Evolutionary conservation across 192 early-diverging fungal genomes (phyloP), one percentile per base, ranked within the genome.

Genomic region (Dissophora globulifera): DNA sequence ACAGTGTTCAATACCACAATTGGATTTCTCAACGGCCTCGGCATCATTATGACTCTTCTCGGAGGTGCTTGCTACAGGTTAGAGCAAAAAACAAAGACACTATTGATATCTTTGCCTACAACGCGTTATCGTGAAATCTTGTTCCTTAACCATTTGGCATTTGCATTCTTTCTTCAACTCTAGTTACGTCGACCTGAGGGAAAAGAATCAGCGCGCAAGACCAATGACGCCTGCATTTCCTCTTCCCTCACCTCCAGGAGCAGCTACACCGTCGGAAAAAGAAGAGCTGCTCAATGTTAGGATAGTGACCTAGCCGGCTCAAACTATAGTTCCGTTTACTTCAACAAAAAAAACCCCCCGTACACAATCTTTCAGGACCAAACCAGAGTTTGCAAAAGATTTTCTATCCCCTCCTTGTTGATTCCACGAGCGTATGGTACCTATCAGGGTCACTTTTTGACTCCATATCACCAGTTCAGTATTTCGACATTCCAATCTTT

Each of bases 41-140:
- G 89, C 15, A 93, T 87, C 26, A 56, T 86, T 16, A 81, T 91
- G 55, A 90, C 88, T 15, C 63, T 87, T 29, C 50, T 83, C 45
- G 83, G 84, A 58, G 89, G 89, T 52, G 81, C 60, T 35, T 89
- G 80, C 63, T 89, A 89, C 59, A 87, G 67, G 82, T 84, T 81
- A 67, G 60, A 32, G 13, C n/a, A n/a, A n/a, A n/a, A n/a, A n/a
- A n/a, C n/a, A n/a, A n/a, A n/a, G n/a, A n/a, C n/a, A n/a, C n/a
- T n/a, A n/a, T n/a, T n/a, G n/a, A n/a, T n/a, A n/a, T n/a, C n/a
- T n/a, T n/a, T n/a, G n/a, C n/a, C n/a, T n/a, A n/a, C n/a, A n/a
- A n/a, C n/a, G n/a, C n/a, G n/a, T n/a, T n/a, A n/a, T n/a, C n/a
- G n/a, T n/a, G n/a, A n/a, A n/a, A n/a, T n/a, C n/a, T n/a, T n/a